Percentiles rank a stretch among this genome's conserved stretches.
These are phyloP conservation scores for Isatis lusitanica DNA, from an alignment of 441 rosid species.

Conservation along the genomic window DNA sequence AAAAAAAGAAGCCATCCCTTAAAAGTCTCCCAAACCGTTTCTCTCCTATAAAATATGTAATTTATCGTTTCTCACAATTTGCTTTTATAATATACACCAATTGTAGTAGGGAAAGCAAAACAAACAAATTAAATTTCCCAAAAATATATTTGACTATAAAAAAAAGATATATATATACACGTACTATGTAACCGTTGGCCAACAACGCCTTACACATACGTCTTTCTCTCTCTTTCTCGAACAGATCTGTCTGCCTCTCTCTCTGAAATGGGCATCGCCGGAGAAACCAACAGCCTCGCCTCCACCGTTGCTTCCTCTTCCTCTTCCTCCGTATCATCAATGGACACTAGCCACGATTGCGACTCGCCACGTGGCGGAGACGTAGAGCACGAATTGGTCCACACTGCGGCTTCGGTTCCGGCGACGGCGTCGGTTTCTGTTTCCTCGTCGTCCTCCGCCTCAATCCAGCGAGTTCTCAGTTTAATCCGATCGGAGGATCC, in stretches of 20 bases:
- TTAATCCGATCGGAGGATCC: slow-evolving; percentile 54
- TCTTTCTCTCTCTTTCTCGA: slow-evolving; percentile 1
- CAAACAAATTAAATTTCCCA: not conserved
- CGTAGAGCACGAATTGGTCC: slow-evolving; percentile 31
- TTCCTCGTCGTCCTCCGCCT: slow-evolving; percentile 40
- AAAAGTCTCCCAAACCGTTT: slow-evolving; percentile 13
- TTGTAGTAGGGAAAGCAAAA: not conserved
- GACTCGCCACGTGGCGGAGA: slow-evolving; percentile 51
- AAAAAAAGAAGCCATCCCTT: slow-evolving; percentile 27
- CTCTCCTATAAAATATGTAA: slow-evolving; percentile 11
- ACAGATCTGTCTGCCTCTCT: slow-evolving; percentile 21
- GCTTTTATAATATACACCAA: not conserved
- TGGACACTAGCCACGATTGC: slow-evolving; percentile 39
- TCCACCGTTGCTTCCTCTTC: slow-evolving; percentile 41
- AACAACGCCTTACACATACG: slow-evolving; percentile 22
- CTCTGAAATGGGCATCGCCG: slow-evolving; percentile 36
- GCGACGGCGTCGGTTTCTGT: slow-evolving; percentile 21
- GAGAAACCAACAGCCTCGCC: slow-evolving; percentile 16
- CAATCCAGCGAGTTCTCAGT: slow-evolving; percentile 50
- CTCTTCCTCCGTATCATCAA: slow-evolving; percentile 42
- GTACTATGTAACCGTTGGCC: slow-evolving; percentile 51
- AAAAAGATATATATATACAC: slow-evolving; percentile 18
- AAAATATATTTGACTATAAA: not conserved
- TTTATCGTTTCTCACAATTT: not conserved
- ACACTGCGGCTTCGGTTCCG: slow-evolving; percentile 8